These are phyloP conservation scores for Millerozyma acaciae DNA, from an alignment of 805 yeast genomes.

Conservation along the genomic window DNA sequence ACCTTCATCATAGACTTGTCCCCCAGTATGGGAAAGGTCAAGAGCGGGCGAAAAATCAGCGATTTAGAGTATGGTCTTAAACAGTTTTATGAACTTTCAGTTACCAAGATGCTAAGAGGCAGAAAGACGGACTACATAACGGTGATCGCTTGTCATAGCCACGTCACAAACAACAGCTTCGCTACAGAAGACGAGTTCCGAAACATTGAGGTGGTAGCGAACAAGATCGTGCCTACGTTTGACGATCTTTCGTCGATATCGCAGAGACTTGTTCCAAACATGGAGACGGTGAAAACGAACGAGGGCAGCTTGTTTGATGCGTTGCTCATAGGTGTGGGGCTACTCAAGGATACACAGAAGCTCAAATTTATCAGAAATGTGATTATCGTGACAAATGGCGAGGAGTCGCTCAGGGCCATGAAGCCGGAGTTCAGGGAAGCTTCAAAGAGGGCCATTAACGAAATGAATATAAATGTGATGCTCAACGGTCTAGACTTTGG, in stretches of 20 bases:
- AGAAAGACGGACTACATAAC: conserved; percentile 40
- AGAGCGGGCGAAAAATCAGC: conserved; percentile 40
- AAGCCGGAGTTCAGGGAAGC: conserved; percentile 12
- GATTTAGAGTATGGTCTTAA: conserved; percentile 34
- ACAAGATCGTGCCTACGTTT: conserved; percentile 19
- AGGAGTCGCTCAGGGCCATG: conserved; percentile 10
- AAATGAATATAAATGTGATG: conserved; percentile 13
- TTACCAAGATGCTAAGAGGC: conserved; percentile 21
- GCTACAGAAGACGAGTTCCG: conserved; percentile 11
- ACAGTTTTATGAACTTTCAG: conserved; percentile 40
- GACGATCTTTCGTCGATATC: conserved; percentile 12
- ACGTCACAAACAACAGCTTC: conserved; percentile 13
- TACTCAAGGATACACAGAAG: conserved; percentile 24
- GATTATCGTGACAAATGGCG: conserved; percentile 29
- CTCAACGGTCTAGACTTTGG: conserved; percentile 14
- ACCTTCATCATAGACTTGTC: conserved; percentile 50
- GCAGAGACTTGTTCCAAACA: conserved; percentile 7
- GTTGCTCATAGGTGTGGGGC: conserved; percentile 31
- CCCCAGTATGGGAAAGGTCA: conserved; percentile 36
- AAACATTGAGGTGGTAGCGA: conserved; percentile 17
- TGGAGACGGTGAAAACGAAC: conserved; percentile 5
- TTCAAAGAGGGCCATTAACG: conserved; percentile 10
- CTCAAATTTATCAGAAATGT: conserved; percentile 35
- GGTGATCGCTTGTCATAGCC: conserved; percentile 25
- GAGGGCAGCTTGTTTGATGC: conserved; percentile 25